Evolutionary conservation across 805 yeast species (phyloP).

Genomic region (Cyberlindnera mrakii): DNA sequence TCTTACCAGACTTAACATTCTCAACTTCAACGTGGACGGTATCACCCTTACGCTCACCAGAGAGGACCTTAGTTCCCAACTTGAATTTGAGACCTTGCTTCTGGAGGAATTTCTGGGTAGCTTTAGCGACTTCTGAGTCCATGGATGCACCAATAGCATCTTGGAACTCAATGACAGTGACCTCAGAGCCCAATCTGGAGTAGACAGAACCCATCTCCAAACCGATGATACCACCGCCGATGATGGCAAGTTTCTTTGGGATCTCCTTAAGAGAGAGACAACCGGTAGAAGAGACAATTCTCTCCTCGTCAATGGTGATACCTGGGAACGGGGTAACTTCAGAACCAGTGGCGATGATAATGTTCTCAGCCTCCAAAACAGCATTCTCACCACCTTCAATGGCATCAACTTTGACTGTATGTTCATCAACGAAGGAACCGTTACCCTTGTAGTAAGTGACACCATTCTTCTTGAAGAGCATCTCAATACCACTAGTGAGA

Average conservation of each 20-base stretch:
- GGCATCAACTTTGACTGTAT: slow-evolving; percentile 73
- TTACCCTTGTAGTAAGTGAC: slow-evolving; percentile 91
- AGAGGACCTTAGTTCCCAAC: slow-evolving; percentile 83
- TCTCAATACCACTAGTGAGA: slow-evolving; percentile 90
- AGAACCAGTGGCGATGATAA: slow-evolving; percentile 97
- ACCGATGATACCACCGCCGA: slow-evolving; percentile 99
- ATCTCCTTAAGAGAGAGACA: slow-evolving; percentile 77
- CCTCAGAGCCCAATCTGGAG: slow-evolving; percentile 92
- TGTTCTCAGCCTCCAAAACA: slow-evolving; percentile 72
- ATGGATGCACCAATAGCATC: slow-evolving; percentile 94
- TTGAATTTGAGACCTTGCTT: slow-evolving; percentile 96
- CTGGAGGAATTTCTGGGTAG: slow-evolving; percentile 80
- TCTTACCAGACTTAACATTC: slow-evolving; percentile 79
- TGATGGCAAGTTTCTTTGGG: slow-evolving; percentile 87
- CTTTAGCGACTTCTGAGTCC: slow-evolving; percentile 93
- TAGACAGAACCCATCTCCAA: slow-evolving; percentile 99
- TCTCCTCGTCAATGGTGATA: slow-evolving; percentile 90
- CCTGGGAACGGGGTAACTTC: slow-evolving; percentile 99
- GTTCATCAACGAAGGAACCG: slow-evolving; percentile 82
- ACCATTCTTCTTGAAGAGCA: slow-evolving; percentile 91
- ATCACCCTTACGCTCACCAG: slow-evolving; percentile 87
- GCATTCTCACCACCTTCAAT: slow-evolving; percentile 78
- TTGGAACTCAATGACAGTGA: slow-evolving; percentile 89
- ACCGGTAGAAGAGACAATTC: slow-evolving; percentile 96
- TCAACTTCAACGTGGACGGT: slow-evolving; percentile 82